These are phyloP conservation scores for Penicillium thymicola DNA, from an alignment of 2,329 filamentous ascomycete genomes.

Conservation along the genomic window DNA sequence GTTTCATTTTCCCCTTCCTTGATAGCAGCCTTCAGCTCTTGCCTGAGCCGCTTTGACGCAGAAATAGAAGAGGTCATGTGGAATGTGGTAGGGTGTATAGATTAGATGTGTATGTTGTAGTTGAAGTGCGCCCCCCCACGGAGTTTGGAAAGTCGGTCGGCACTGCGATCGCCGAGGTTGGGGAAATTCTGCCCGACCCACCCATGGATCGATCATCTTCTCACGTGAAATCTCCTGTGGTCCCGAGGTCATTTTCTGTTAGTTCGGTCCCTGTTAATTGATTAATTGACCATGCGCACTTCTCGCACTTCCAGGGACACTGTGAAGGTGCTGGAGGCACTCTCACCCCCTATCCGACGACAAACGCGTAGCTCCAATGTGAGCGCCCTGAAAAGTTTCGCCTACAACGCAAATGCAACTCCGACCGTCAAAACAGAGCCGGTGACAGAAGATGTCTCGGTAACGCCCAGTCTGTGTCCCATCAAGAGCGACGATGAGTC, in stretches of 20 bases:
- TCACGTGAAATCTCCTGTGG: slow-evolving; percentile 20
- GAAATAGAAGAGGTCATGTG: slow-evolving; percentile 23
- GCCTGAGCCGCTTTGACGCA: slow-evolving; percentile 51
- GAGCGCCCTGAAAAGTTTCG: slow-evolving; percentile 28
- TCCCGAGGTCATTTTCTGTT: neutral
- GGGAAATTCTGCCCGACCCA: slow-evolving; percentile 14
- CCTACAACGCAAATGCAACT: slow-evolving; percentile 18
- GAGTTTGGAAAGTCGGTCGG: slow-evolving; percentile 3
- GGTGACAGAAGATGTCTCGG: slow-evolving; percentile 27
- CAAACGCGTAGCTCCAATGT: slow-evolving; percentile 40
- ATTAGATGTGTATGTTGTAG: neutral
- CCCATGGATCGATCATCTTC: neutral
- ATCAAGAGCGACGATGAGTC: slow-evolving; percentile 28
- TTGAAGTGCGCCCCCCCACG: neutral
- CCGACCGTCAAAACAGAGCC: slow-evolving; percentile 12
- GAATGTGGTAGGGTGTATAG: slow-evolving; percentile 10
- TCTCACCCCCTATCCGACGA: slow-evolving; percentile 45
- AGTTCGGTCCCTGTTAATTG: neutral
- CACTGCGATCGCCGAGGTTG: slow-evolving; percentile 22
- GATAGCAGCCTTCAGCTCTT: slow-evolving; percentile 59
- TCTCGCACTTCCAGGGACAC: slow-evolving; percentile 60
- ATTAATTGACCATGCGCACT: slow-evolving; percentile 48
- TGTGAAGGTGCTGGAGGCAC: slow-evolving; percentile 52
- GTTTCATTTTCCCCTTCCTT: slow-evolving; percentile 45
- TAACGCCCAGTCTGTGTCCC: slow-evolving; percentile 22